These are phyloP conservation scores for Viola pubescens DNA, from an alignment of 441 rosid species.

Conservation along the genomic window DNA sequence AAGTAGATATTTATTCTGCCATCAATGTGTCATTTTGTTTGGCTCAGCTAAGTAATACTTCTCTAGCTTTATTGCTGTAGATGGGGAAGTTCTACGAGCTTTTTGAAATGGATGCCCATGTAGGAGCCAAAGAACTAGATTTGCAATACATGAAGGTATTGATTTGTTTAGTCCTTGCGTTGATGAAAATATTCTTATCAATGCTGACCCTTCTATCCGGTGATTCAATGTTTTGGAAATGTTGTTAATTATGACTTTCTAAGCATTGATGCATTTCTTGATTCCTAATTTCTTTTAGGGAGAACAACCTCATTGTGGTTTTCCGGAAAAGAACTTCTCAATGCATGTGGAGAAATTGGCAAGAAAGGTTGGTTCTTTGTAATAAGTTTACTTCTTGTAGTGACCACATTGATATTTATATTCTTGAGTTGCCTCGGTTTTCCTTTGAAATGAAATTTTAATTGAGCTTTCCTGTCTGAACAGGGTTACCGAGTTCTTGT, in stretches of 20 bases:
- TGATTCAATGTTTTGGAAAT: constrained; percentile 4
- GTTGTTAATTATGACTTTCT: constrained; percentile 2
- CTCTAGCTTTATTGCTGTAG: constrained; percentile 33
- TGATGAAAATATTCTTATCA: not conserved
- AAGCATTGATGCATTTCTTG: constrained; percentile 14
- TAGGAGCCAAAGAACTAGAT: constrained; percentile 90
- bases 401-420: constrained; percentile 7
- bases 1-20: not conserved
- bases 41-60: constrained; percentile 10
- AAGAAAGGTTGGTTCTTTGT: constrained; percentile 52
- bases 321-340: constrained; percentile 94
- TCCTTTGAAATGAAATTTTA: constrained; percentile 15
- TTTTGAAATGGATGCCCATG: constrained; percentile 99
- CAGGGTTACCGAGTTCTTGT: constrained; percentile 99
- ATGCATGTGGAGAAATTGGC: constrained; percentile 89
- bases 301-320: constrained; percentile 99
- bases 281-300: constrained; percentile 48
- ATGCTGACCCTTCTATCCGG: not conserved
- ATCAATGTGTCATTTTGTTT: constrained; percentile 7
- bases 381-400: constrained; percentile 11
- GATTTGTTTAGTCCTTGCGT: constrained; percentile 9
- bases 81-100: constrained; percentile 99
- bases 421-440: constrained; percentile 14
- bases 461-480: constrained; percentile 22
- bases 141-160: constrained; percentile 97